Conservation (phyloP, 78 protist genomes). For the Pigoraptor vietnamica region DNA sequence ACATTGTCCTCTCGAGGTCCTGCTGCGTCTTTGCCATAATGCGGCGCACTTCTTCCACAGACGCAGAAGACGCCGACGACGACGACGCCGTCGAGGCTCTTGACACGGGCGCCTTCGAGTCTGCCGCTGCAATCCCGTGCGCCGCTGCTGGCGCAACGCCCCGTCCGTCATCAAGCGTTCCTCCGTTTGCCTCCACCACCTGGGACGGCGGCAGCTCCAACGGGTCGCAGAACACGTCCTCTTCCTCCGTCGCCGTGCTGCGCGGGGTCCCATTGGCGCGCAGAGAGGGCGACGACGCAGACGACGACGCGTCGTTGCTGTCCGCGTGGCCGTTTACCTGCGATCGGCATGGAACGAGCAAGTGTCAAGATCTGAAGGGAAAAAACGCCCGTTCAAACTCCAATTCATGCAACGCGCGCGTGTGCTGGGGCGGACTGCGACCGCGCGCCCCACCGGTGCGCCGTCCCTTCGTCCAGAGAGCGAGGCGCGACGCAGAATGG, state of each 20-base stretch:
- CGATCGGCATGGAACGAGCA: too few species aligned
- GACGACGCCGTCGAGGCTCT: too few species aligned
- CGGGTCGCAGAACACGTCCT: not conserved
- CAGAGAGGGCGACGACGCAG: not conserved
- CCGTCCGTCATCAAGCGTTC: not conserved
- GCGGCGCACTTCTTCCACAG: not conserved
- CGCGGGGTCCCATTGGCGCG: not conserved
- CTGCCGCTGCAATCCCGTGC: not conserved
- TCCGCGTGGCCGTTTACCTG: too few species aligned
- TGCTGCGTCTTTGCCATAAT: not conserved
- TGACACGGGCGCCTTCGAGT: not conserved
- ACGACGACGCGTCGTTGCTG: not conserved
- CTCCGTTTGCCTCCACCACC: not conserved
- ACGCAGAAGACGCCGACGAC: too few species aligned
- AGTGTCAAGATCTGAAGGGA: too few species aligned
- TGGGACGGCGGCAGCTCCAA: not conserved
- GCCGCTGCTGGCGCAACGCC: not conserved
- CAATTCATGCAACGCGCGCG: not conserved
- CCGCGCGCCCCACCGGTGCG: not conserved
- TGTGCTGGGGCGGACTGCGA: not conserved
- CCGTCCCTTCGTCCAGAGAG: not conserved
- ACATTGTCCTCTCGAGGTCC: not conserved
- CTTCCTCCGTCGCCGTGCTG: not conserved
- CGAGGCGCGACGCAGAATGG: not conserved
- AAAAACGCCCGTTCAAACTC: too few species aligned